Evolutionary conservation across 192 early-diverging fungal genomes (phyloP).

Genomic region (Coemansia pectinata): DNA sequence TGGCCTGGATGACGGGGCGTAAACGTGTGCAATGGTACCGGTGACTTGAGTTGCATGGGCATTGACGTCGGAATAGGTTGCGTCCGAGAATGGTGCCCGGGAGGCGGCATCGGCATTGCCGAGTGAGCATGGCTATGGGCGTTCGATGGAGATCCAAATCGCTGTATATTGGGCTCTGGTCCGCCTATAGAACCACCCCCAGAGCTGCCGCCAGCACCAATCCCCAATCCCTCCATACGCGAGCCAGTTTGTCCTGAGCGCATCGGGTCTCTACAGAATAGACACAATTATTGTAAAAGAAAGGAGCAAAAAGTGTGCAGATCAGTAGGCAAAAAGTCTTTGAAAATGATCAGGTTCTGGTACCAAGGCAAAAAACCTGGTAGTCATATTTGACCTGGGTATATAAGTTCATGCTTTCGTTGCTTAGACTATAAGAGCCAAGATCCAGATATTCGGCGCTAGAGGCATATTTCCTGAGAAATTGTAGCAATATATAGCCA

Average conservation of each 20-base stretch:
- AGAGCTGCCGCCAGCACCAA: slow-evolving; percentile 5
- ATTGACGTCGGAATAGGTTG: slow-evolving; percentile 2
- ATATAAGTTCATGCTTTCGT: background rate
- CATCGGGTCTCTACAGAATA: slow-evolving; percentile 22
- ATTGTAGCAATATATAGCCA: slow-evolving; percentile 11
- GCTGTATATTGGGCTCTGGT: slow-evolving; percentile 8
- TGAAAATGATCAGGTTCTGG: background rate
- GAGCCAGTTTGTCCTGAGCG: slow-evolving; percentile 15
- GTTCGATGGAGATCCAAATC: slow-evolving; percentile 17
- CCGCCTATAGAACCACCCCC: background rate
- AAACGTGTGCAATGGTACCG: slow-evolving; percentile 1
- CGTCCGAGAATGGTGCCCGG: slow-evolving; percentile 14
- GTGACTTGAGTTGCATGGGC: slow-evolving; percentile 17
- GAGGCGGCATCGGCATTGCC: slow-evolving; percentile 35
- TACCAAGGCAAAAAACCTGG: background rate
- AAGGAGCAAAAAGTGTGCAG: background rate
- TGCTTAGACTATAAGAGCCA: background rate
- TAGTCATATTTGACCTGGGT: background rate
- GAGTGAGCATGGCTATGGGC: slow-evolving; percentile 14
- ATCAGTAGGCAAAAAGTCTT: background rate
- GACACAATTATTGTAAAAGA: background rate
- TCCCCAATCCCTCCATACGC: slow-evolving; percentile 14
- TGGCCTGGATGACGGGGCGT: background rate
- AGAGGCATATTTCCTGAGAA: background rate
- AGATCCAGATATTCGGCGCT: background rate